Evolutionary conservation across 1,284 basidiomycete genomes (phyloP).

Genomic region (Lentinula novae-zelandiae): DNA sequence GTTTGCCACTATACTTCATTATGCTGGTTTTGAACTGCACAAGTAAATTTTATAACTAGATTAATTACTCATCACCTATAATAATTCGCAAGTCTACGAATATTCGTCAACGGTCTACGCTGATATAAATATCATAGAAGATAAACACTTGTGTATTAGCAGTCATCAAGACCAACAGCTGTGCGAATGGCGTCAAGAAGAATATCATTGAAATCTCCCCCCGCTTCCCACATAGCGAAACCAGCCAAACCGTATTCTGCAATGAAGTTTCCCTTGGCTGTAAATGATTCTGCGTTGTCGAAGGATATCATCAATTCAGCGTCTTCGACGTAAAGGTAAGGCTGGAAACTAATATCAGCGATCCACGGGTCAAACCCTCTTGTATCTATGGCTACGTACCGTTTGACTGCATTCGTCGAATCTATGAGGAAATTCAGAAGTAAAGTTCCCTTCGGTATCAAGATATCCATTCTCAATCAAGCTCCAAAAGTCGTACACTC

Average conservation of each 20-base stretch:
- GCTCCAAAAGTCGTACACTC: slow-evolving; percentile 46
- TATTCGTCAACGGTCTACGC: background rate
- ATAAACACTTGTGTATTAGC: background rate
- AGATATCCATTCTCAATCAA: slow-evolving; percentile 43
- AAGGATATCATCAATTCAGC: slow-evolving; percentile 58
- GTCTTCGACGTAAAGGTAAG: slow-evolving; percentile 59
- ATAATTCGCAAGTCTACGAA: too few relatives aligned
- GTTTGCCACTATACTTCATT: slow-evolving; percentile 52
- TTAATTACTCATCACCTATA: background rate
- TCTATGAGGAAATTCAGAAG: slow-evolving; percentile 35
- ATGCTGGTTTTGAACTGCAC: slow-evolving; percentile 45
- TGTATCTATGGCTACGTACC: slow-evolving; percentile 32
- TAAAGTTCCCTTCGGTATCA: slow-evolving; percentile 35
- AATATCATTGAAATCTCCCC: slow-evolving; percentile 48
- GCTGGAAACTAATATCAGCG: slow-evolving; percentile 31
- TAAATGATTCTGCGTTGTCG: slow-evolving; percentile 49
- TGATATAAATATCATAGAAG: background rate
- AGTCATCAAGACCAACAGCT: slow-evolving; percentile 31
- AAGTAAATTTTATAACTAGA: background rate
- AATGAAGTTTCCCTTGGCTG: slow-evolving; percentile 55
- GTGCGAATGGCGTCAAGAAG: slow-evolving; percentile 46
- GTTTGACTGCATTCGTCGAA: slow-evolving; percentile 51
- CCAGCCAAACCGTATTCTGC: slow-evolving; percentile 40
- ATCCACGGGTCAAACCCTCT: too few relatives aligned
- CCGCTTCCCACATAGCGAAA: slow-evolving; percentile 57